A percentile compares a stretch with the other conserved stretches of the same genome.
Conservation (phyloP, 179 eudicot genomes). For the Sideroxylon spinosum region DNA sequence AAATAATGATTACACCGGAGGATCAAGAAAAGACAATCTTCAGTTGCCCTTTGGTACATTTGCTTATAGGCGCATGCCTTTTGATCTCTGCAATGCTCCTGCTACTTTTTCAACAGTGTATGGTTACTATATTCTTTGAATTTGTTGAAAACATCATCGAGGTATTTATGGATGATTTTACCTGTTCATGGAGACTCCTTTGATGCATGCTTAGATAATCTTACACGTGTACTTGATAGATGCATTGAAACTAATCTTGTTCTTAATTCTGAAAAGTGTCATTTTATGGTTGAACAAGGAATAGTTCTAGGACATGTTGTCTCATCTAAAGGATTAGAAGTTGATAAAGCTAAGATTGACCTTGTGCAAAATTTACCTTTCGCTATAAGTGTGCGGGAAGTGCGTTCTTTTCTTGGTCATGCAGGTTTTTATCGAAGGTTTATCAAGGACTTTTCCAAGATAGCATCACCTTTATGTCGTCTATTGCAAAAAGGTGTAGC, state of each 20-base stretch:
- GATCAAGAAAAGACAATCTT: constrained; percentile 8
- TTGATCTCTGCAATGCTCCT: background rate
- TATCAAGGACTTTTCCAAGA: background rate
- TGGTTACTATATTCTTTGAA: constrained; percentile 11
- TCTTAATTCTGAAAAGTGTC: constrained; percentile 14
- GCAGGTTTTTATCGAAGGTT: constrained; percentile 13
- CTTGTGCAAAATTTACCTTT: background rate
- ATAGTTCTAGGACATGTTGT: constrained; percentile 6
- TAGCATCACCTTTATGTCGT: background rate
- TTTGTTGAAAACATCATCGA: constrained; percentile 12
- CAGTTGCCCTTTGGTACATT: constrained; percentile 6
- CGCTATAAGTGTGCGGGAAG: background rate
- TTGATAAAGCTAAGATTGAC: background rate
- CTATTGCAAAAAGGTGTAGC: constrained; percentile 8
- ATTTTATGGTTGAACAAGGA: constrained; percentile 16
- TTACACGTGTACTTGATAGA: constrained; percentile 13
- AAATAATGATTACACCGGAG: background rate
- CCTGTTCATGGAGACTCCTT: constrained; percentile 8
- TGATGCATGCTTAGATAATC: constrained; percentile 14
- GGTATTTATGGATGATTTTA: constrained; percentile 18
- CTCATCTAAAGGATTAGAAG: background rate
- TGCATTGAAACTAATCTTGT: constrained; percentile 15
- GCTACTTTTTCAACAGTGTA: constrained; percentile 8
- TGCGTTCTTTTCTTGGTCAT: constrained; percentile 4
- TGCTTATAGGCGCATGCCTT: background rate